Evolutionary conservation across 1,284 basidiomycete species (phyloP), one percentile per base, ranked within the genome.

Genomic region (Cerrena zonata): DNA sequence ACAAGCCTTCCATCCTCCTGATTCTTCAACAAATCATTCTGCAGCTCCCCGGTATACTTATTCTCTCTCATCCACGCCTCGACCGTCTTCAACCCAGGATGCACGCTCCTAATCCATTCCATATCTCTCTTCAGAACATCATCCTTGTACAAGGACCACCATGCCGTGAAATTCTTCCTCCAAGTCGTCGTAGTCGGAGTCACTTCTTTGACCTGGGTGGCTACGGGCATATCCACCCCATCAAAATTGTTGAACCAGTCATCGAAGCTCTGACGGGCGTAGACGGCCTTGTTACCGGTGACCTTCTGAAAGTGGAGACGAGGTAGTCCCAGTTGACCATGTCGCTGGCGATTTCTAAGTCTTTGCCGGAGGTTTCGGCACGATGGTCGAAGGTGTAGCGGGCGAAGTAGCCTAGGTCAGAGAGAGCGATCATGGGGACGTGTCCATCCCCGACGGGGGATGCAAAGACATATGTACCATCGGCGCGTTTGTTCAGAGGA

Each of bases 311-410:
- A 41, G 69, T 69, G 26, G 62, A 55, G 5, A 68, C 67, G 46
- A 78, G 66, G 45, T 73, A 64, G 18, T 74, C 68, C 70, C 73
- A 75, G 5, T 62, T 64, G 21, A 77, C 72, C 49, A 68, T 58
- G 50, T 79, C 73, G 44, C 69, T 73, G 1, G 71, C 70, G 47
- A 77, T 61, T 49, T 71, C 62, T 40, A 77, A 63, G 34, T 76
- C 72, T 34, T 62, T 61, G 2, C 68, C 72, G 7, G 72, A 75
- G 7, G 68, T 71, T 43, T 63, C 58, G 5, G 54, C 59, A 38
- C 70, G 71, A 53, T 76, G 61, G 57, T 75, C 73, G 59, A 78
- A 74, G 1, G 69, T 70, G 53, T 67, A 69, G 19, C 67, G 60
- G 7, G 66, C 67, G 45, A 62, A 69, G 58, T 59, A 68, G 7